A percentile compares a stretch with the other conserved stretches of the same genome.
These are phyloP conservation scores for Phyllosticta paracitricarpa DNA, from an alignment of 2,329 filamentous ascomycete genomes.

Conservation along the genomic window DNA sequence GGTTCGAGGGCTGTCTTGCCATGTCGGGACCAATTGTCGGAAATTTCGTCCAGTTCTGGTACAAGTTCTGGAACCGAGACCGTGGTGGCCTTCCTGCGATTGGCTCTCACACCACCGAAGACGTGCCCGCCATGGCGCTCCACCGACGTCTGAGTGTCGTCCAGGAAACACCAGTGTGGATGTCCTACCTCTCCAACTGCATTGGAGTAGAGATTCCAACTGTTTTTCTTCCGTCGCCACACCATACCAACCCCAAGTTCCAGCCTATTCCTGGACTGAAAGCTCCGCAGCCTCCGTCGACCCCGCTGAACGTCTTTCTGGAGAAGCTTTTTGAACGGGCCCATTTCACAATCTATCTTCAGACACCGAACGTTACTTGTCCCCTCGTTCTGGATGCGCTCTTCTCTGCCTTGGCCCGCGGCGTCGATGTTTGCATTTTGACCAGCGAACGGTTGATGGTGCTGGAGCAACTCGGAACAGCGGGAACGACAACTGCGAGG, in stretches of 20 bases:
- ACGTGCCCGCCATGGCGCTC: background rate
- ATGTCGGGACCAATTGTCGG: slow-evolving; percentile 52
- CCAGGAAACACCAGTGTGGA: slow-evolving; percentile 8
- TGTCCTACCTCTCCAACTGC: background rate
- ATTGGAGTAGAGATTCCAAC: slow-evolving; percentile 34
- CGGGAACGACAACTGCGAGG: slow-evolving; percentile 60
- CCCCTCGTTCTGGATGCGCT: slow-evolving; percentile 53
- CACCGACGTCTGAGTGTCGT: background rate
- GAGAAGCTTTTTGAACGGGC: slow-evolving; percentile 52
- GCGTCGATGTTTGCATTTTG: slow-evolving; percentile 57
- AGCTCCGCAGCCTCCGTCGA: slow-evolving; percentile 44
- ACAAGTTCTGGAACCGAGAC: slow-evolving; percentile 51
- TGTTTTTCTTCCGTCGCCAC: slow-evolving; percentile 63
- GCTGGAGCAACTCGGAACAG: slow-evolving; percentile 70
- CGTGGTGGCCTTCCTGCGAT: background rate
- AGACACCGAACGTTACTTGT: slow-evolving; percentile 71
- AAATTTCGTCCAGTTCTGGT: slow-evolving; percentile 58
- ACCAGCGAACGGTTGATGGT: slow-evolving; percentile 64
- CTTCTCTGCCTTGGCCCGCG: slow-evolving; percentile 50
- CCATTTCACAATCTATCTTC: slow-evolving; percentile 50
- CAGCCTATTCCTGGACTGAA: slow-evolving; percentile 44
- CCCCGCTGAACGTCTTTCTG: slow-evolving; percentile 58
- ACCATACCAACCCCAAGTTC: slow-evolving; percentile 59
- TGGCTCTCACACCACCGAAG: background rate
- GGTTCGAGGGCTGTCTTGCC: slow-evolving; percentile 70